Evolutionary conservation across 2,329 filamentous ascomycete species (phyloP), one percentile per base, ranked within the genome.

Genomic region (Teratosphaeria zuluensis): DNA sequence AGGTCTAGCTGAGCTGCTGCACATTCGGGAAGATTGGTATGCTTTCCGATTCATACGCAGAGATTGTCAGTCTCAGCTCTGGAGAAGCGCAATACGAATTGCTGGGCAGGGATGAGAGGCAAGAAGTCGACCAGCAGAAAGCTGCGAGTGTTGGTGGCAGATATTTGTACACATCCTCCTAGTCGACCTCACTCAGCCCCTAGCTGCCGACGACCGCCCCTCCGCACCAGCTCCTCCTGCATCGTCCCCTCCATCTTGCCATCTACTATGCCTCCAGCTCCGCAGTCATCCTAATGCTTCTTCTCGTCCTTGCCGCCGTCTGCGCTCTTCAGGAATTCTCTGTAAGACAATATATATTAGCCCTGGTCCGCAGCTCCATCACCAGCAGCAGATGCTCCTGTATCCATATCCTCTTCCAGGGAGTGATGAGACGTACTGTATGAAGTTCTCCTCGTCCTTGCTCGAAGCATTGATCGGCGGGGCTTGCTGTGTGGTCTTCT

Each of bases 381-480:
- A 11, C 14, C 24, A 11, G 8, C 19, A 48, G 35, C 3, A 16
- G 53, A 2, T 21, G 11, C 31, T 51, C 30, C 30, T 51, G 11
- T 2, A 21, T 21, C 52, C 24, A 19, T n/a, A 12, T n/a, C 51
- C 19, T 2, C n/a, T 31, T 19, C 8, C 5, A 1, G 11, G 19
- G 11, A 2, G 24, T 12, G 56, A 28, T 8, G 21, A 3, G 6
- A 77, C 81, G 63, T 81, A 87, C 84, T 85, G 81, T 70, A 87
- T 84, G 73, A 86, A 87, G 69, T 80, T 80, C 76, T 86, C 84
- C 76, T 87, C 84, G 66, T 86, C 84, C 74, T 84, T 84, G 76
- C 81, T 85, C 68, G 77, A 76, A 56, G 84, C 84, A 70, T 84
- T 83, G 75, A 86, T 83, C 51, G 83, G 81, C 58, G 84, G 84